Evolutionary conservation across 495 filamentous ascomycete genomes (phyloP).

Genomic region (Aspergillus bridgeri): DNA sequence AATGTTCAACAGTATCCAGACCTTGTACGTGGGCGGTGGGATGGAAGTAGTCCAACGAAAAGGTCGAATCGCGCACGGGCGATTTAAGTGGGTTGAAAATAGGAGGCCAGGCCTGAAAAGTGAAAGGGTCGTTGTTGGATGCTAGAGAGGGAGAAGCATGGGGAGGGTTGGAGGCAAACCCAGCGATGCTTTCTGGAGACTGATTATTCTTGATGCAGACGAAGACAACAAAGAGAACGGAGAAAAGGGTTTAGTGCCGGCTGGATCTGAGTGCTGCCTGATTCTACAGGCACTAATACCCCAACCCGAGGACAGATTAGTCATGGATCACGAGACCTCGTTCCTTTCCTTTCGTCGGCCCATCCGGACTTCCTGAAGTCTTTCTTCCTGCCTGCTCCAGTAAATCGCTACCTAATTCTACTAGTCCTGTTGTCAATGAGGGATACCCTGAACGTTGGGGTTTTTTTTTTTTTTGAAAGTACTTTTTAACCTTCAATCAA

Average conservation of each 20-base stretch:
- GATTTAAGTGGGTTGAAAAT: too few relatives aligned
- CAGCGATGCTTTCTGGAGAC: constrained; percentile 2
- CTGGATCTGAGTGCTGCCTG: not conserved
- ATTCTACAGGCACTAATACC: constrained; percentile 1
- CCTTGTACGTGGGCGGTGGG: not conserved
- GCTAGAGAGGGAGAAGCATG: not conserved
- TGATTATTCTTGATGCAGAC: not conserved
- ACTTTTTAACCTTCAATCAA: too few relatives aligned
- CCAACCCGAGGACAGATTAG: not conserved
- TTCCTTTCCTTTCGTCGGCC: not conserved
- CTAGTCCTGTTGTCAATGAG: not conserved
- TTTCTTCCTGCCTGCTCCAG: not conserved
- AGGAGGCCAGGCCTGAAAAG: too few relatives aligned
- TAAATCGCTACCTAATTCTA: not conserved
- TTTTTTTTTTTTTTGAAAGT: too few relatives aligned
- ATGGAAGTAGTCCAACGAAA: not conserved
- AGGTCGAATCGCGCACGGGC: not conserved
- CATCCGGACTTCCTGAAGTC: too few relatives aligned
- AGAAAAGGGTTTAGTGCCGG: not conserved
- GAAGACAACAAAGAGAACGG: not conserved
- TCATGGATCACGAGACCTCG: not conserved
- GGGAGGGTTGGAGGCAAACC: not conserved
- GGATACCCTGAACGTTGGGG: too few relatives aligned
- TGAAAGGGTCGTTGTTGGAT: not conserved
- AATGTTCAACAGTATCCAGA: not conserved